Base-by-base conservation (phyloP, 2,329 filamentous ascomycete species). In the Botrytis medusae region DNA sequence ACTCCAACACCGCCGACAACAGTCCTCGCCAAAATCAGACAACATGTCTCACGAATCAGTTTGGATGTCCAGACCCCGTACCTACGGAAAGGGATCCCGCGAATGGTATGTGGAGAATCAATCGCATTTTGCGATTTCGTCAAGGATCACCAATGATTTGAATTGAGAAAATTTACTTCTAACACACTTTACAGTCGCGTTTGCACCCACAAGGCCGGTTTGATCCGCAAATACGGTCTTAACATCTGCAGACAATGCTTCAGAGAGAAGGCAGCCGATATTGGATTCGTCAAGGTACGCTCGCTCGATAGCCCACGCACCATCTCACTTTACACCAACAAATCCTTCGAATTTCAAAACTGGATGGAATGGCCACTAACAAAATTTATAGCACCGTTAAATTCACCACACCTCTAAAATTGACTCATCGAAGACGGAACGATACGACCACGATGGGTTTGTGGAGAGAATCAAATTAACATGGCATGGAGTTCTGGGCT, bases 171-270 rank as follows among this genome's bases (percentile, higher is more conserved):
- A 29, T 71, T 61, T 44, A 18, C 48, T 63, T 73, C 76, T 76
- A 74, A 77, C 73, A 48, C 46, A 29, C 22, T 51, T 37, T 69
- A 74, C 82, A 93, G 91, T 89, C 91, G 91, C 83, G 91, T 93
- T 84, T 93, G 91, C 93, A 94, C 94, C 84, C 95, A 99, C 93
- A 91, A 90, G 84, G 95, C 96, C 83, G 96, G 96, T 97, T 91
- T 99, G 81, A 97, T 99, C 91, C 95, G 96, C 89, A 99, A 99
- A 89, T 99, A 99, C 89, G 95, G 96, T 84, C 90, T 98, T 82
- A 94, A 97, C 87, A 90, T 92, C 84, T 92, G 90, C 89, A 90
- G 90, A 89, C 90, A 92, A 84, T 92, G 90, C 88, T 92, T 92
- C 89, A 88, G 90, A 82, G 90, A 92, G 87, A 91, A 91, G 87